Evolutionary conservation across 805 yeast species (phyloP).

Genomic region (Candida adriatica): DNA sequence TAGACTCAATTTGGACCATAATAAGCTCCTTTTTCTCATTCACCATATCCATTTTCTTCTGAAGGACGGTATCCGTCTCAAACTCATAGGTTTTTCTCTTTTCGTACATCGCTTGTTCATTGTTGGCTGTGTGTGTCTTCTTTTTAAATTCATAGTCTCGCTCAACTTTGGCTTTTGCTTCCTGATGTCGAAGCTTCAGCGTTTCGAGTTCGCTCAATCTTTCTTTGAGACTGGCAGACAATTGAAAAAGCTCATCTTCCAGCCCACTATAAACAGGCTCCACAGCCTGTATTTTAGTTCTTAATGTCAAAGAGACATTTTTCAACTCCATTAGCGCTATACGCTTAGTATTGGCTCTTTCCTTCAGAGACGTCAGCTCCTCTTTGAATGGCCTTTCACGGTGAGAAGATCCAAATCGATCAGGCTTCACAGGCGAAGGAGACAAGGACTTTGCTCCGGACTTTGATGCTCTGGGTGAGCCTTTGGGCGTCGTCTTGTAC

Average conservation of each 20-base stretch:
- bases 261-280: slow-evolving; percentile 17
- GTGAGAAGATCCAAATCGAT: too few species aligned
- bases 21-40: slow-evolving; percentile 26
- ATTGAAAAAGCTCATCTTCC: too few species aligned
- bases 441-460: too few species aligned
- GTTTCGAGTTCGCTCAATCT: slow-evolving; percentile 26
- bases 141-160: slow-evolving; percentile 26
- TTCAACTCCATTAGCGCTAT: too few species aligned
- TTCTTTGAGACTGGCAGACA: too few species aligned
- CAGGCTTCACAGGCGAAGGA: too few species aligned
- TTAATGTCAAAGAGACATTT: too few species aligned
- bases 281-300: slow-evolving; percentile 9
- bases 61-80: slow-evolving; percentile 33
- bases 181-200: slow-evolving; percentile 20
- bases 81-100: slow-evolving; percentile 27
- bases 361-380: too few species aligned
- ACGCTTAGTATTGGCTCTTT: too few species aligned
- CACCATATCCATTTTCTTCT: slow-evolving; percentile 27
- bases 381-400: too few species aligned
- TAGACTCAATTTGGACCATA: slow-evolving; percentile 25
- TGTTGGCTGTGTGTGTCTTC: slow-evolving; percentile 27
- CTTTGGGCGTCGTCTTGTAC: too few species aligned
- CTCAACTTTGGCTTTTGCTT: slow-evolving; percentile 17
- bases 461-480: too few species aligned
- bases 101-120: slow-evolving; percentile 31